phyloP scores from a whole-genome alignment of 2,329 filamentous ascomycete species.

The Fusarium foetens region DNA sequence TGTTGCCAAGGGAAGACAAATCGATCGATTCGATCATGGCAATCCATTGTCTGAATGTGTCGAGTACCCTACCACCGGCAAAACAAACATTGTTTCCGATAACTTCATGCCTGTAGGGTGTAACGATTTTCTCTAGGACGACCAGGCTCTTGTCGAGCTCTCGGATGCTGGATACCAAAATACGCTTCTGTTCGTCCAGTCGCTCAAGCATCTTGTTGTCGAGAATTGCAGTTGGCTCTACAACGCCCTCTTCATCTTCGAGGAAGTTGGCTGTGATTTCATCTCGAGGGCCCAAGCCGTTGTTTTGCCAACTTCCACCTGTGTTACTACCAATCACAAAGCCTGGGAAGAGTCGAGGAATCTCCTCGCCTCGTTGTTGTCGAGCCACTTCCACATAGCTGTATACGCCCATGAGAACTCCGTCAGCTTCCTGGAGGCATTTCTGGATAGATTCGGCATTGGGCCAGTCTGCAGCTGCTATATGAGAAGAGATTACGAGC shows the following conservation, averaged over 20 bases:
- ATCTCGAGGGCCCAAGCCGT: constrained; percentile 72
- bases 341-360: constrained; percentile 90
- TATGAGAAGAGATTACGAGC: constrained; percentile 95
- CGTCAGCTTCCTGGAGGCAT: constrained; percentile 96
- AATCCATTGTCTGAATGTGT: constrained; percentile 91
- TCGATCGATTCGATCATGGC: constrained; percentile 92
- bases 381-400: constrained; percentile 96
- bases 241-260: constrained; percentile 79
- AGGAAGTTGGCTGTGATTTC: constrained; percentile 84
- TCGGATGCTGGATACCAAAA: constrained; percentile 86
- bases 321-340: constrained; percentile 87
- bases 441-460: constrained; percentile 94
- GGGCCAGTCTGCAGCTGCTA: constrained; percentile 95
- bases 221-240: constrained; percentile 78
- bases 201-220: constrained; percentile 83
- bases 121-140: constrained; percentile 83
- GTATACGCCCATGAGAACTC: constrained; percentile 91
- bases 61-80: constrained; percentile 81
- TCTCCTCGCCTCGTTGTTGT: constrained; percentile 91
- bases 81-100: constrained; percentile 85
- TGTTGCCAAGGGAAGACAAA: constrained; percentile 79
- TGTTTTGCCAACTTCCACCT: constrained; percentile 89
- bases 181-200: constrained; percentile 85
- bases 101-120: constrained; percentile 78
- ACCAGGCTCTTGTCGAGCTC: constrained; percentile 86